Evolutionary conservation across 2,329 filamentous ascomycete genomes (phyloP).

Genomic region (Ceratocystis papillata): DNA sequence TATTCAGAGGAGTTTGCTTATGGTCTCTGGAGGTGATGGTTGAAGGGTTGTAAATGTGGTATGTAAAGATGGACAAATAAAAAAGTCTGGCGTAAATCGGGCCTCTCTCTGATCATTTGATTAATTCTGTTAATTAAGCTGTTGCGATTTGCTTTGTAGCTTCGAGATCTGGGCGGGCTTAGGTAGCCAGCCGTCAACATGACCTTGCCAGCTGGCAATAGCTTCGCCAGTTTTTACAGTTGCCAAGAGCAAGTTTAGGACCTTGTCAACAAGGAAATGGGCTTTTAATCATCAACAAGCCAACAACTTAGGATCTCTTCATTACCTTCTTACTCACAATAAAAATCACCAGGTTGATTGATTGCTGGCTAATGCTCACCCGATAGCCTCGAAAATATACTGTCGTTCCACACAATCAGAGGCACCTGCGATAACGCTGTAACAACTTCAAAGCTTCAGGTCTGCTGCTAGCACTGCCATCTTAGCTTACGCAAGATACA

Average conservation of each 20-base stretch:
- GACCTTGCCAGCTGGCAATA: not conserved
- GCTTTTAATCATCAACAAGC: not conserved
- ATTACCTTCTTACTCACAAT: not conserved
- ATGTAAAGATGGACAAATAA: not conserved
- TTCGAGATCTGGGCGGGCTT: not conserved
- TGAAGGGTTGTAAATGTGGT: not conserved
- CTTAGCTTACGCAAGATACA: conserved; percentile 11
- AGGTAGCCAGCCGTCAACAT: conserved; percentile 14
- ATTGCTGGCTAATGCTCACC: not conserved
- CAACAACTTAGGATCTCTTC: not conserved
- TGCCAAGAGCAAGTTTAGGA: not conserved
- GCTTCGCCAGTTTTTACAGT: too few relatives aligned
- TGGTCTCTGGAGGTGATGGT: not conserved
- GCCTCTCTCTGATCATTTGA: not conserved
- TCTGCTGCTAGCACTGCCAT: conserved; percentile 3
- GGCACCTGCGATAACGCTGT: too few relatives aligned
- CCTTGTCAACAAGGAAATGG: conserved; percentile 2
- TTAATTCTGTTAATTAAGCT: not conserved
- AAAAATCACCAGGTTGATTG: not conserved
- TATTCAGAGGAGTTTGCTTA: not conserved
- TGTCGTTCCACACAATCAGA: too few relatives aligned
- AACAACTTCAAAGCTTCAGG: not conserved
- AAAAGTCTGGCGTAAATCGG: not conserved
- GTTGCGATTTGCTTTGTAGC: not conserved
- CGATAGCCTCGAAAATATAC: too few relatives aligned